Evolutionary conservation across 108 stramenopile species (phyloP).

Genomic region (Nannochloropsis oceanica): DNA sequence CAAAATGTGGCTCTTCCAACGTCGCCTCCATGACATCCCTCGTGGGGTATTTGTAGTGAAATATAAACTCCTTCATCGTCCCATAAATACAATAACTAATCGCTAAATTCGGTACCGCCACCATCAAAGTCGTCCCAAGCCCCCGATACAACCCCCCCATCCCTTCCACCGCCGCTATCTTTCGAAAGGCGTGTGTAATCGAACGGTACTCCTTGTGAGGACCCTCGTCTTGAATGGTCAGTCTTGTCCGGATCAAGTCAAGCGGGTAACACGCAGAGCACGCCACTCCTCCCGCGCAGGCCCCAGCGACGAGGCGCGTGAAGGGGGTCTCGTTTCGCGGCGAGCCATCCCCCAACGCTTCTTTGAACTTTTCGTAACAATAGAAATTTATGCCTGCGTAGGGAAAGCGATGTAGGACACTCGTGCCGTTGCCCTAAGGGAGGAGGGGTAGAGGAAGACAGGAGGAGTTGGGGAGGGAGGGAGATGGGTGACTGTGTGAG

Average conservation of each 20-base stretch:
- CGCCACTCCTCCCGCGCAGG: constrained; percentile 58
- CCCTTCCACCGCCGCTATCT: constrained; percentile 64
- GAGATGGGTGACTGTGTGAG: background rate
- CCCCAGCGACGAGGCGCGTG: constrained; percentile 64
- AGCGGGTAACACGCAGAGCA: constrained; percentile 78
- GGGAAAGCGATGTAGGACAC: constrained; percentile 76
- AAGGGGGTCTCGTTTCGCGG: constrained; percentile 34
- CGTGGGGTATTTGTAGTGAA: constrained; percentile 52
- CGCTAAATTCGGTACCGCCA: constrained; percentile 73
- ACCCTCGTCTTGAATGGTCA: constrained; percentile 70
- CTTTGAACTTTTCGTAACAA: constrained; percentile 64
- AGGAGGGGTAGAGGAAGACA: background rate
- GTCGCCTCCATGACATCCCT: constrained; percentile 58
- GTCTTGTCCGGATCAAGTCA: constrained; percentile 70
- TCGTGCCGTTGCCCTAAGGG: constrained; percentile 57
- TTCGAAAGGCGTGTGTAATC: constrained; percentile 61
- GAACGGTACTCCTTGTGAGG: constrained; percentile 49
- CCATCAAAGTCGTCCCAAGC: constrained; percentile 56
- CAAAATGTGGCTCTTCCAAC: constrained; percentile 54
- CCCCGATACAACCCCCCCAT: constrained; percentile 62
- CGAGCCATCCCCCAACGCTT: constrained; percentile 41
- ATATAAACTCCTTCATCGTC: constrained; percentile 67
- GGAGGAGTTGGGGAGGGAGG: background rate
- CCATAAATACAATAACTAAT: constrained; percentile 76
- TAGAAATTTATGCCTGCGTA: constrained; percentile 81